These are phyloP conservation scores for Aphanomyces invadans DNA, from an alignment of 352 stramenopile genomes.

Conservation along the genomic window DNA sequence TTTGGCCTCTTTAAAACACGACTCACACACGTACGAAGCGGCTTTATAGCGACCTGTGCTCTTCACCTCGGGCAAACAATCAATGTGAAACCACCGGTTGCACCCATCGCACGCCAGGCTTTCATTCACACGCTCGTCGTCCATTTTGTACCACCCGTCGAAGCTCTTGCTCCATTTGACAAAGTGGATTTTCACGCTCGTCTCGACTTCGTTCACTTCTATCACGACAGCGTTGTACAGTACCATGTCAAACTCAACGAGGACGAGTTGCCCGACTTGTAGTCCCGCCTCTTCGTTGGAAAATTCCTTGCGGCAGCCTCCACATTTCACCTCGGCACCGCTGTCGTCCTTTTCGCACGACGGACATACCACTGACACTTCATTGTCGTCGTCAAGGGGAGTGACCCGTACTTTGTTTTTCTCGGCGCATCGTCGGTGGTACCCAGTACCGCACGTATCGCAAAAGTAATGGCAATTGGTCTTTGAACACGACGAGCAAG, in stretches of 20 bases:
- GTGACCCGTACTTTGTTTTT: conserved; percentile 62
- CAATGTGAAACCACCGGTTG: conserved; percentile 85
- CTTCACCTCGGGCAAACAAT: conserved; percentile 76
- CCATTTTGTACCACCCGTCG: conserved; percentile 84
- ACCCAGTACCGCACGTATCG: conserved; percentile 77
- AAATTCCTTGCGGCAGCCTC: conserved; percentile 37
- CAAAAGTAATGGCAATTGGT: conserved; percentile 69
- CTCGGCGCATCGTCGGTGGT: conserved; percentile 66
- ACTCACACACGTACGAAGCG: conserved; percentile 76
- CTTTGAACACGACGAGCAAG: conserved; percentile 56
- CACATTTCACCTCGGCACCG: conserved; percentile 57
- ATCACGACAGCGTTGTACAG: conserved; percentile 83
- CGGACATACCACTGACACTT: conserved; percentile 29
- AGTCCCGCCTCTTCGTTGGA: conserved; percentile 37
- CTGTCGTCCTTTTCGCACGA: conserved; percentile 34
- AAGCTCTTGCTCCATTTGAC: conserved; percentile 82
- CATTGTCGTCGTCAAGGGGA: conserved; percentile 44
- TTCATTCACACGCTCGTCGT: conserved; percentile 84
- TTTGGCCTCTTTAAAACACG: conserved; percentile 68
- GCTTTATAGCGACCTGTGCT: conserved; percentile 77
- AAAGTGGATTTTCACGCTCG: conserved; percentile 85
- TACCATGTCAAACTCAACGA: conserved; percentile 81
- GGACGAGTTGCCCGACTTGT: conserved; percentile 73
- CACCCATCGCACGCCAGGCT: conserved; percentile 83
- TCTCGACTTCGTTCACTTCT: conserved; percentile 55